These are phyloP conservation scores for Elsinoe arachidis DNA, from an alignment of 2,329 filamentous ascomycete genomes.

Conservation along the genomic window DNA sequence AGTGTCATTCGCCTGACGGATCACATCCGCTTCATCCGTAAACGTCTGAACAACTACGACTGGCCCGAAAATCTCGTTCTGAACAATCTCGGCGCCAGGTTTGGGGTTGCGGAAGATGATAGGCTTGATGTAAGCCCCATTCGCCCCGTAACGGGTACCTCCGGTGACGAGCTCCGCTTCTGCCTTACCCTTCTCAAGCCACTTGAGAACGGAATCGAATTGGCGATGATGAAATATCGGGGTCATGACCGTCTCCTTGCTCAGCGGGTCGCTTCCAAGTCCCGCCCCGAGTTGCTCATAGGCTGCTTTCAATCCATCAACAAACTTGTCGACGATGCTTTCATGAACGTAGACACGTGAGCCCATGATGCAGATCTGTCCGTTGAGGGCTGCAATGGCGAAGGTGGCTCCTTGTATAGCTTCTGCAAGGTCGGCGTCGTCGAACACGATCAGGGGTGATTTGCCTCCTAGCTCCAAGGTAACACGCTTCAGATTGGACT, in stretches of 20 bases:
- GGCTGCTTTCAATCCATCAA: constrained; percentile 14
- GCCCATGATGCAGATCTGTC: constrained; percentile 19
- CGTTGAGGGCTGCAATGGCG: background rate
- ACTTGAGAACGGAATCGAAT: background rate
- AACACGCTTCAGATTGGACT: constrained; percentile 48
- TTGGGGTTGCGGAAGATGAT: constrained; percentile 39
- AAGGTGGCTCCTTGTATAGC: background rate
- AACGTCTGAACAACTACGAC: constrained; percentile 31
- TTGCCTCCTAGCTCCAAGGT: constrained; percentile 52
- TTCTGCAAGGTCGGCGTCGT: constrained; percentile 10
- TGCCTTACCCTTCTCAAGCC: background rate
- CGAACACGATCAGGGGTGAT: constrained; percentile 31
- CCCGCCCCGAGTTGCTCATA: background rate
- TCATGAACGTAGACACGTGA: constrained; percentile 26
- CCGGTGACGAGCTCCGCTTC: background rate
- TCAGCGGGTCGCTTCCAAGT: background rate
- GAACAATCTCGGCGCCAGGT: constrained; percentile 30
- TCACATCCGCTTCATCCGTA: constrained; percentile 27
- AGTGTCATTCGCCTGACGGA: constrained; percentile 26
- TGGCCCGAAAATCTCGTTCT: constrained; percentile 33
- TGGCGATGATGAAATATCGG: background rate
- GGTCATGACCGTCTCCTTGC: background rate
- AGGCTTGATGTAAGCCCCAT: constrained; percentile 29
- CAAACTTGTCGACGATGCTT: constrained; percentile 17
- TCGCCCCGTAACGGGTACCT: too few relatives aligned